A percentile compares a stretch with the other conserved stretches of the same genome.
Evolutionary conservation across 2,329 filamentous ascomycete species (phyloP).

Genomic region (Ceratocystis eucalypticola): DNA sequence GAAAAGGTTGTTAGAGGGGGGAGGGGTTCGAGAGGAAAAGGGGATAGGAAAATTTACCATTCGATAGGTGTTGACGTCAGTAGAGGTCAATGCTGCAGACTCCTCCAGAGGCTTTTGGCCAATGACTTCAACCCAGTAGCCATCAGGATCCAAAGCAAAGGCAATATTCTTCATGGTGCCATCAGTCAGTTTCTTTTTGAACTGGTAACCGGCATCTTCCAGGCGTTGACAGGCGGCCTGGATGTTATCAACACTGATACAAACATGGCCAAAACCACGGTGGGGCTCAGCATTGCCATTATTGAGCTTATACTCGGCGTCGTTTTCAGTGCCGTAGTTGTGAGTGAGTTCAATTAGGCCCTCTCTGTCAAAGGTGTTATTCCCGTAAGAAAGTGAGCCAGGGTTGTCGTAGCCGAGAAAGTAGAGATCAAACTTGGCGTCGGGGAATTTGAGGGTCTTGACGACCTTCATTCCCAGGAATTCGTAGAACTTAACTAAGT

Average conservation of each 20-base stretch:
- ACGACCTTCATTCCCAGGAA: constrained; percentile 78
- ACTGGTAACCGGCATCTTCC: constrained; percentile 79
- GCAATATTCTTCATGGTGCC: constrained; percentile 80
- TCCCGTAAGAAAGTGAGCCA: constrained; percentile 57
- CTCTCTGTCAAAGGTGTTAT: constrained; percentile 65
- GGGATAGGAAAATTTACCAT: constrained; percentile 33
- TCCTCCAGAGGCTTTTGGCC: constrained; percentile 57
- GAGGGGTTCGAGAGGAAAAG: neutral
- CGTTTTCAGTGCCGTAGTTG: constrained; percentile 79
- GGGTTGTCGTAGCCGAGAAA: constrained; percentile 82
- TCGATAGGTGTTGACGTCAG: constrained; percentile 62
- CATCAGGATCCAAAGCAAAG: constrained; percentile 78
- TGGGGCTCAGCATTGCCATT: constrained; percentile 87
- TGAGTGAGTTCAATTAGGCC: constrained; percentile 77
- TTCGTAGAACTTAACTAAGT: constrained; percentile 76
- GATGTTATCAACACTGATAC: constrained; percentile 69
- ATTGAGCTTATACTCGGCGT: constrained; percentile 64
- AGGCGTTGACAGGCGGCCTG: constrained; percentile 81
- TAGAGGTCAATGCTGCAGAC: constrained; percentile 57
- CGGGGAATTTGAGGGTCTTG: constrained; percentile 67
- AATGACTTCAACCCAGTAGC: constrained; percentile 76
- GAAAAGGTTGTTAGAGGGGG: neutral
- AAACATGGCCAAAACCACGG: constrained; percentile 74
- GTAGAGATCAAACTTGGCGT: constrained; percentile 88
- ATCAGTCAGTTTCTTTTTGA: constrained; percentile 88